Evolutionary conservation across 2,329 filamentous ascomycete genomes (phyloP), one percentile per base, ranked within the genome.

Genomic region (Dactylellina haptotyla): DNA sequence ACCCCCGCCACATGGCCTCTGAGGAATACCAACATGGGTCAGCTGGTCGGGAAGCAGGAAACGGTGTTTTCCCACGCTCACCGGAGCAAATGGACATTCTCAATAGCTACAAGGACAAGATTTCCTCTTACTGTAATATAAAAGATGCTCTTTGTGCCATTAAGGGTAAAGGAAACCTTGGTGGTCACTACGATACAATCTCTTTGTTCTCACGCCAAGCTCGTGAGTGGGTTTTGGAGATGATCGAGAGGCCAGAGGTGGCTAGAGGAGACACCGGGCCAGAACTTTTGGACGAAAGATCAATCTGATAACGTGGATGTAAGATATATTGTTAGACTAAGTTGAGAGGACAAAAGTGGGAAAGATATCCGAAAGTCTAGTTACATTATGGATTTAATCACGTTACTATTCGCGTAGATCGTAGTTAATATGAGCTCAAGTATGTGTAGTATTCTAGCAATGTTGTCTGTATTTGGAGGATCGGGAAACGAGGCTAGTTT

Each of bases 21-120:
- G 75, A 77, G 69, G 54, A 69, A 20, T 78, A 73, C 30, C 65
- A 78, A 37, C 64, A 75, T 16, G 77, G 77, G 1, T 78, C 71
- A 0, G 70, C 75, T 5, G 57, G 43, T 14, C 3, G 23, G n/a
- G 46, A 58, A 10, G 67, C 61, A 1, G 59, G 50, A 0, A 23
- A 70, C 25, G 77, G 77, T 9, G 75, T 78, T 34, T 77, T 76
- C 58, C 76, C 76, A 5, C 75, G 76, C 10, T 58, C 59, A 20
- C 59, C 51, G 1, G 37, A 65, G 25, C 67, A 72, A 16, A 41
- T 65, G 6, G 45, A 4, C 4, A 72, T 61, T 16, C 53, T 72
- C 1, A 72, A 65, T 20, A 56, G 18, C 3, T 30, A 65, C 12
- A 59, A 65, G 16, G 26, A 72, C 16, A 72, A 72, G 23, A 72